Conservation (phyloP, 2,329 filamentous ascomycete genomes). For the Aphanoascus verrucosus region DNA sequence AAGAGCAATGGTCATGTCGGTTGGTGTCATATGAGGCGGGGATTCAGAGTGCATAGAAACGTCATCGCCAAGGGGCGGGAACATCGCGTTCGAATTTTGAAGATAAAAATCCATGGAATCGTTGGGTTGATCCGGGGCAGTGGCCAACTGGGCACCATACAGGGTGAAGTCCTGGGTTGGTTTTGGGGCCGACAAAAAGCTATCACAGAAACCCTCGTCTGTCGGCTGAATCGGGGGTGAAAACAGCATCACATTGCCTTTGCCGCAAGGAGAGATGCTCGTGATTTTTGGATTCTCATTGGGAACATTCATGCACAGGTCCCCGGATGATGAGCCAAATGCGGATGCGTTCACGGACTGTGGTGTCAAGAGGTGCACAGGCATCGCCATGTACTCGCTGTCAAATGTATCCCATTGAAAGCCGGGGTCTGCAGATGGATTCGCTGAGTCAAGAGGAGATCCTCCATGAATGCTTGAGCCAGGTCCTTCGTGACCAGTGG, state of each 20-base stretch:
- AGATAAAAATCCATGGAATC: neutral
- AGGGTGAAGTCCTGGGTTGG: conserved; percentile 22
- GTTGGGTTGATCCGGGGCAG: neutral
- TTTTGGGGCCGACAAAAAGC: conserved; percentile 17
- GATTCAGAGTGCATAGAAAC: neutral
- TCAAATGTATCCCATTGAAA: conserved; percentile 18
- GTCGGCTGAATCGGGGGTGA: conserved; percentile 20
- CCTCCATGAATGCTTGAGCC: neutral
- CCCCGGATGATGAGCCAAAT: neutral
- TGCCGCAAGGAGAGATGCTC: conserved; percentile 21
- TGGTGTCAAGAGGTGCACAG: conserved; percentile 21
- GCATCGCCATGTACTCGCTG: conserved; percentile 22
- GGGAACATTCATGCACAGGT: conserved; percentile 14
- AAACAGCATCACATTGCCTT: conserved; percentile 24
- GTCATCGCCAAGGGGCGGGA: neutral
- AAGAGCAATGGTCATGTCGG: neutral
- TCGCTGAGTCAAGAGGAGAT: conserved; percentile 16
- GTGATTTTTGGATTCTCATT: conserved; percentile 15
- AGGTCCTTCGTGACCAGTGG: neutral
- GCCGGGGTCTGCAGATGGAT: conserved; percentile 10
- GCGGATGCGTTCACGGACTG: conserved; percentile 12
- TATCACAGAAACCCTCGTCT: conserved; percentile 20
- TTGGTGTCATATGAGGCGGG: neutral
- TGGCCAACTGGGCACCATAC: conserved; percentile 14
- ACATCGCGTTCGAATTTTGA: neutral